These are phyloP conservation scores for Boechera divaricarpa DNA, from an alignment of 345 rosid species.

Conservation along the genomic window DNA sequence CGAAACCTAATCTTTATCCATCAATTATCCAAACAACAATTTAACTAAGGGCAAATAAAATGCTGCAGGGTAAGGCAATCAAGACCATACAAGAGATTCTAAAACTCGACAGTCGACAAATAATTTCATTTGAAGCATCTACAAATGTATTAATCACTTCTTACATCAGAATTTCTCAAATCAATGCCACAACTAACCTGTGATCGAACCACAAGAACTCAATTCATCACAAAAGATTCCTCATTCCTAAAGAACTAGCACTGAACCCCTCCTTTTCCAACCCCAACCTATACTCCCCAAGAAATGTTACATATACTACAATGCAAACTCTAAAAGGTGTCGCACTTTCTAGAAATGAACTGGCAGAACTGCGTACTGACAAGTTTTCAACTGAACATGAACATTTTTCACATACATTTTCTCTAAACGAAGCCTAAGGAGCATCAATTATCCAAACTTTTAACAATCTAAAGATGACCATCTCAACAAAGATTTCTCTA, in stretches of 20 bases:
- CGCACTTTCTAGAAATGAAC: constrained; percentile 4
- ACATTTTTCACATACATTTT: neutral
- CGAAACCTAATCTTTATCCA: neutral
- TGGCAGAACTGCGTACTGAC: neutral
- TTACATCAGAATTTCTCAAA: neutral
- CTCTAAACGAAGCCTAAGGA: neutral
- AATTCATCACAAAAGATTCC: constrained; percentile 17
- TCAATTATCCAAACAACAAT: neutral
- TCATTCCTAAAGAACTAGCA: neutral
- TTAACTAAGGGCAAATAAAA: neutral
- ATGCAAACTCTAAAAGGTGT: constrained; percentile 2
- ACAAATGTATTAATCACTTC: neutral
- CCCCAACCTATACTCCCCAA: neutral
- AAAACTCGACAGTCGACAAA: neutral
- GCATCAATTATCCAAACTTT: neutral
- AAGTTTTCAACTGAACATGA: neutral
- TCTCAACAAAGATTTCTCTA: too few species aligned
- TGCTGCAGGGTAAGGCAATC: constrained; percentile 23
- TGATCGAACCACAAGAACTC: constrained; percentile 2
- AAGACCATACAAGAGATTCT: constrained; percentile 20
- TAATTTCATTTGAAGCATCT: neutral
- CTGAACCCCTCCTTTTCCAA: neutral
- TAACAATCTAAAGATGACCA: neutral
- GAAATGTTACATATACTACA: neutral
- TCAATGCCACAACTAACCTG: neutral